Evolutionary conservation across 164 flowering plant genomes (phyloP), one percentile per base, ranked within the genome.

Genomic region (Euptelea pleiosperma): DNA sequence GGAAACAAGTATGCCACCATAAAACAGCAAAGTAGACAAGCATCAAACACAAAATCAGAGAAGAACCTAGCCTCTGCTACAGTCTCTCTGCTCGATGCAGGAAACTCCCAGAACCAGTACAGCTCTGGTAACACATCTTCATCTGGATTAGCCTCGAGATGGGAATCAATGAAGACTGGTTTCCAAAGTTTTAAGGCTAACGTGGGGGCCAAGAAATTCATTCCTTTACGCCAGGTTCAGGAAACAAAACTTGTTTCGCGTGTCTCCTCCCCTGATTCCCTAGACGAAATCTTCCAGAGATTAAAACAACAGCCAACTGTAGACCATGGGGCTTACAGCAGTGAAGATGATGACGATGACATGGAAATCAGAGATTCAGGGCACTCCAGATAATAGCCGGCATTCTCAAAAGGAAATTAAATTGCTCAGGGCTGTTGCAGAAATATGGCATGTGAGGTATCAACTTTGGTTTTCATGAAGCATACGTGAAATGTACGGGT

Each of bases 271-370:
- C 76, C 91, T 0, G 89, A 88, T 44, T 88, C 96, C 34, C 81
- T 94, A 8, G 99, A 94, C 63, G 86, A 88, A 52, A 94, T 94
- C 64, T 94, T 94, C 46, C 93, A 85, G 70, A 88, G 87, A 77
- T 59, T 94, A 75, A 88, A 83, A 73, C 73, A 77, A 33, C 90
- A 82, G 1, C 63, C 80, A 24, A 22, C 70, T 1, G 75, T 53
- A 39, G 66, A 67, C 33, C 63, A 70, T 49, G 78, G 66, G 0
- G 84, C 70, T 44, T 73, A 68, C 1, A 70, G 75, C 44, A 78
- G 49, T 28, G 65, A 58, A 9, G 75, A 63, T 29, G 62, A 70
- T 8, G 52, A 34, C 11, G 33, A 45, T 15, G 25, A 60, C 36
- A 64, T 25, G 19, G 74, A 67, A 37, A 42, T 59, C 39, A 51